Conservation (phyloP, 2,329 filamentous ascomycete species). For the Stachybotrys elegans region DNA sequence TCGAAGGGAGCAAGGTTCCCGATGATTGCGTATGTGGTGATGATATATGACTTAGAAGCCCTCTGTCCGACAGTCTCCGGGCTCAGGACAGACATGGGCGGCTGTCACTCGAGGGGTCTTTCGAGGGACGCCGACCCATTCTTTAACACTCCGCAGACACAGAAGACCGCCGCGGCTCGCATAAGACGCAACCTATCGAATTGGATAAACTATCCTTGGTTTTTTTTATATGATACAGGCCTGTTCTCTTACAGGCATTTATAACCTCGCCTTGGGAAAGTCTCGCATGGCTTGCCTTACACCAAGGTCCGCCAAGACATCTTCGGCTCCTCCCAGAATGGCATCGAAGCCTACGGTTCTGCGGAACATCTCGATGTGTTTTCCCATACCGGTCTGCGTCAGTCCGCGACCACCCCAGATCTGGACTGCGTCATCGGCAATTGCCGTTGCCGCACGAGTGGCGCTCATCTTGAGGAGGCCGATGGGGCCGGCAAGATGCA, state of each 20-base stretch:
- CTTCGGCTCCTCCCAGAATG: slow-evolving; percentile 76
- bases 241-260: slow-evolving; percentile 19
- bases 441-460: slow-evolving; percentile 74
- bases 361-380: slow-evolving; percentile 78
- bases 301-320: slow-evolving; percentile 75
- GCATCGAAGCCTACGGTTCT: slow-evolving; percentile 78
- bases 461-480: slow-evolving; percentile 75
- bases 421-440: slow-evolving; percentile 78
- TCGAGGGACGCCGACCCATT: too few species aligned
- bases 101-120: too few species aligned
- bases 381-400: slow-evolving; percentile 79
- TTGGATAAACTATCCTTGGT: too few species aligned
- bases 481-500: slow-evolving; percentile 73
- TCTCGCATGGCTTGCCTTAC: slow-evolving; percentile 78
- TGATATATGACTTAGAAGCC: too few species aligned
- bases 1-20: slow-evolving; percentile 18
- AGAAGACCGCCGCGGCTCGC: too few species aligned
- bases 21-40: slow-evolving; percentile 13
- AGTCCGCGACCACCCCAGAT: slow-evolving; percentile 81
- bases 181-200: too few species aligned
- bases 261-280: slow-evolving; percentile 82
- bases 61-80: too few species aligned
- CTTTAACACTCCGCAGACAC: too few species aligned
- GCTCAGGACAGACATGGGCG: too few species aligned
- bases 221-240: too few species aligned